A percentile compares a stretch with the other conserved stretches of the same genome.
These are phyloP conservation scores for Ambrosiella xylebori DNA, from an alignment of 2,329 filamentous ascomycete species.

Conservation along the genomic window DNA sequence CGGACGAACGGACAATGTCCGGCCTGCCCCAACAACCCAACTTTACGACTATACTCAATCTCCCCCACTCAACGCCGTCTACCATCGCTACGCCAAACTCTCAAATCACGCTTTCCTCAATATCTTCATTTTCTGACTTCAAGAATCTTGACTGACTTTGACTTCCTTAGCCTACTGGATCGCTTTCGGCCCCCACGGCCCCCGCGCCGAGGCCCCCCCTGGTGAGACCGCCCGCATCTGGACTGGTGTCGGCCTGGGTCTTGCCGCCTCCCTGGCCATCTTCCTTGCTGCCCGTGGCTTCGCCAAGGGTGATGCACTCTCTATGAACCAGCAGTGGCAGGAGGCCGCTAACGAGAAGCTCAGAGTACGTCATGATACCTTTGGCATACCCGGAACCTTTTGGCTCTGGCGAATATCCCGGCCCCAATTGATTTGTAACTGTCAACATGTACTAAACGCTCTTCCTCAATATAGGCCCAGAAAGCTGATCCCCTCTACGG, in stretches of 20 bases:
- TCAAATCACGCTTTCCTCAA: not conserved
- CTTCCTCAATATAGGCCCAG: slow-evolving; percentile 42
- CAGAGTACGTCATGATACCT: slow-evolving; percentile 43
- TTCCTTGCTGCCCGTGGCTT: slow-evolving; percentile 58
- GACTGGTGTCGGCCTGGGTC: slow-evolving; percentile 51
- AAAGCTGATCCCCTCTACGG: slow-evolving; percentile 75
- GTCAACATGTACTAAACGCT: not conserved
- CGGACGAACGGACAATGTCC: not conserved
- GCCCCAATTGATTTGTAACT: slow-evolving; percentile 9
- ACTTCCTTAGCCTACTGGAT: slow-evolving; percentile 75
- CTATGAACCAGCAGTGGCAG: slow-evolving; percentile 96
- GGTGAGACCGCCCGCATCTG: slow-evolving; percentile 71
- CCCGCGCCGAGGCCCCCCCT: slow-evolving; percentile 65
- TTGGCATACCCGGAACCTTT: not conserved
- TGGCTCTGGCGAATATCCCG: not conserved
- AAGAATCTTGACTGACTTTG: not conserved
- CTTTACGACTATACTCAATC: not conserved
- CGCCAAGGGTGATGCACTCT: slow-evolving; percentile 56
- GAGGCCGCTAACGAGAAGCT: slow-evolving; percentile 88
- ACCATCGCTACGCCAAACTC: not conserved
- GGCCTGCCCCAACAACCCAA: not conserved
- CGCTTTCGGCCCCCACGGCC: slow-evolving; percentile 90
- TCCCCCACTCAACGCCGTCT: not conserved
- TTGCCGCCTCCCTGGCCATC: slow-evolving; percentile 48
- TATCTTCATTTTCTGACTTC: not conserved